A percentile compares a stretch with the other conserved stretches of the same genome.
Evolutionary conservation across 2,329 filamentous ascomycete species (phyloP).

Genomic region (Nemania bipapillata): DNA sequence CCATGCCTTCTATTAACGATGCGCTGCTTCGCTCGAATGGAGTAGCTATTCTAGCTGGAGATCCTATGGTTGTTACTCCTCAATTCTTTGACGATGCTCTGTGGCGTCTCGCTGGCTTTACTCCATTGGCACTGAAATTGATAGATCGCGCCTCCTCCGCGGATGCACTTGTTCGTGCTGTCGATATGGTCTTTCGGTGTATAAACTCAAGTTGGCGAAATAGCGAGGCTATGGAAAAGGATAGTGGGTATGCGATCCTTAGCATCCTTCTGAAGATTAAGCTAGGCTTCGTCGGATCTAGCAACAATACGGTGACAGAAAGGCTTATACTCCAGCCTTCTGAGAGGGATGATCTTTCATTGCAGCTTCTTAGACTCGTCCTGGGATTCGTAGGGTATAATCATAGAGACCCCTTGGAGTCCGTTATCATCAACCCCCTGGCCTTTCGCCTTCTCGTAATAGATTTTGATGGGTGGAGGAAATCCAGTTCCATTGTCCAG

Average conservation of each 20-base stretch:
- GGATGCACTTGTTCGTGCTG: constrained; percentile 77
- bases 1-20: constrained; percentile 86
- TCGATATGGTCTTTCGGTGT: constrained; percentile 85
- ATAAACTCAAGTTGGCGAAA: constrained; percentile 95
- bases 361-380: constrained; percentile 78
- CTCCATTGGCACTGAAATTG: constrained; percentile 83
- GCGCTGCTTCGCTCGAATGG: constrained; percentile 84
- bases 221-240: constrained; percentile 96
- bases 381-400: constrained; percentile 91
- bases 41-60: constrained; percentile 82
- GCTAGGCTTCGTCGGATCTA: constrained; percentile 66
- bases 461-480: constrained; percentile 92
- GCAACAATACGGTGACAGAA: constrained; percentile 51
- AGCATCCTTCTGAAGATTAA: constrained; percentile 86
- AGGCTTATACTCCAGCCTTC: constrained; percentile 61
- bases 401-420: constrained; percentile 79
- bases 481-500: constrained; percentile 78
- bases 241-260: constrained; percentile 91
- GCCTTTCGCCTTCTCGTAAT: constrained; percentile 92
- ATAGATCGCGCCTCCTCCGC: constrained; percentile 78
- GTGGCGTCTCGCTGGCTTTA: constrained; percentile 93
- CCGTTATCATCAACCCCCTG: constrained; percentile 93
- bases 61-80: constrained; percentile 82
- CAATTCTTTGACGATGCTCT: constrained; percentile 89
- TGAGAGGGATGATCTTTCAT: constrained; percentile 65